Conservation (phyloP, 495 filamentous ascomycete genomes). For the Chaetomium tenue region DNA sequence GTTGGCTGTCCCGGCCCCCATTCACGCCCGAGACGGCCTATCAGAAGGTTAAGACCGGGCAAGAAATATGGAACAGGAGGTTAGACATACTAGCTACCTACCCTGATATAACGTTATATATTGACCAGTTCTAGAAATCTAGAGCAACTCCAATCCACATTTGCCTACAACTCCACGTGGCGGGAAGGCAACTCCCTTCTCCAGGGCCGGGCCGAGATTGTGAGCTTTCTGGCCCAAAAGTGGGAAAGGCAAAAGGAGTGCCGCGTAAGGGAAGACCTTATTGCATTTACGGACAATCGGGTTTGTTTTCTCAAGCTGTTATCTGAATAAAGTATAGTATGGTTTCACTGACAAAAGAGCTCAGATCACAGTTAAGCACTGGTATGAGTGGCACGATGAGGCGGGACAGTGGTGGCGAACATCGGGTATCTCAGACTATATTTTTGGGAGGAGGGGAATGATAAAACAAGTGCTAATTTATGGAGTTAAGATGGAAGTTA, state of each 20-base stretch:
- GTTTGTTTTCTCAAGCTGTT: constrained; percentile 24
- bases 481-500: no score
- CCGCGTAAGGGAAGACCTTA: constrained; percentile 81
- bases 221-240: constrained; percentile 71
- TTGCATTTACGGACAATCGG: constrained; percentile 66
- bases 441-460: constrained; percentile 84
- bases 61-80: constrained; percentile 83
- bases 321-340: neutral
- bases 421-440: constrained; percentile 92
- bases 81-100: constrained; percentile 30
- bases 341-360: neutral
- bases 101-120: neutral
- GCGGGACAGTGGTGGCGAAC: constrained; percentile 83
- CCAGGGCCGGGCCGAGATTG: constrained; percentile 64
- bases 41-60: constrained; percentile 81
- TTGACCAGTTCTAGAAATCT: constrained; percentile 53
- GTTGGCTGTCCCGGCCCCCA: constrained; percentile 64
- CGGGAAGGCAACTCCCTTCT: constrained; percentile 75
- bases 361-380: constrained; percentile 83
- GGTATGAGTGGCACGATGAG: constrained; percentile 82
- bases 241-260: constrained; percentile 75
- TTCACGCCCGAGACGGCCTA: constrained; percentile 73
- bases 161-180: constrained; percentile 79
- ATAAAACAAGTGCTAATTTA: constrained; percentile 64
- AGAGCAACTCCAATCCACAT: constrained; percentile 62